Conservation (phyloP, 164 flowering plant species). For the Malania oleifera region DNA sequence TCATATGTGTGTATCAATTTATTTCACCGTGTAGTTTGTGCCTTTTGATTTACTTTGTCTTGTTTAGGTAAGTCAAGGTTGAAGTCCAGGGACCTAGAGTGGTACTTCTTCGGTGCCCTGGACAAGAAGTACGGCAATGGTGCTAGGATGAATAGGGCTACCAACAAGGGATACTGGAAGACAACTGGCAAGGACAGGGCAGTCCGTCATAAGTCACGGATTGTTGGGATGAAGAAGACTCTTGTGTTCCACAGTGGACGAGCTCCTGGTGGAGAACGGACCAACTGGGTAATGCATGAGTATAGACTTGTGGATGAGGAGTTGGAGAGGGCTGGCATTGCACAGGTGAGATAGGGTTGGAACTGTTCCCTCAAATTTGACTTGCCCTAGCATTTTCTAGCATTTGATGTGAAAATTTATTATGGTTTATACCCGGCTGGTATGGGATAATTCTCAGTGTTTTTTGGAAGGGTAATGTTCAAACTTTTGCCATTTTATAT, state of each 20-base stretch:
- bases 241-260: conserved; percentile 52
- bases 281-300: conserved; percentile 64
- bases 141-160: conserved; percentile 51
- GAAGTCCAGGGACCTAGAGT: conserved; percentile 46
- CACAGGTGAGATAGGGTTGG: conserved; percentile 21
- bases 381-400: no score
- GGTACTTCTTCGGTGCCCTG: conserved; percentile 46
- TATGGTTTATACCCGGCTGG: no score
- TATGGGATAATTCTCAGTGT: no score
- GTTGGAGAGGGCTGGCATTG: conserved; percentile 21
- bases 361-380: neutral
- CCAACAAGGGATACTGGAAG: conserved; percentile 52
- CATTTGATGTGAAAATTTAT: no score
- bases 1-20: no score
- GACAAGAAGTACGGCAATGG: conserved; percentile 58
- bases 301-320: conserved; percentile 47
- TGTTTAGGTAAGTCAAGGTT: conserved; percentile 29
- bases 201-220: conserved; percentile 22
- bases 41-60: neutral
- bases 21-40: neutral
- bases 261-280: conserved; percentile 51
- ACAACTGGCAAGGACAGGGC: conserved; percentile 53
- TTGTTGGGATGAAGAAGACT: conserved; percentile 51
- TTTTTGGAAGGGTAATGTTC: no score
- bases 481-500: no score